A percentile compares a stretch with the other conserved stretches of the same genome.
phyloP scores from a whole-genome alignment of 2,329 filamentous ascomycete species.

The Aspergillus spinulosporus region DNA sequence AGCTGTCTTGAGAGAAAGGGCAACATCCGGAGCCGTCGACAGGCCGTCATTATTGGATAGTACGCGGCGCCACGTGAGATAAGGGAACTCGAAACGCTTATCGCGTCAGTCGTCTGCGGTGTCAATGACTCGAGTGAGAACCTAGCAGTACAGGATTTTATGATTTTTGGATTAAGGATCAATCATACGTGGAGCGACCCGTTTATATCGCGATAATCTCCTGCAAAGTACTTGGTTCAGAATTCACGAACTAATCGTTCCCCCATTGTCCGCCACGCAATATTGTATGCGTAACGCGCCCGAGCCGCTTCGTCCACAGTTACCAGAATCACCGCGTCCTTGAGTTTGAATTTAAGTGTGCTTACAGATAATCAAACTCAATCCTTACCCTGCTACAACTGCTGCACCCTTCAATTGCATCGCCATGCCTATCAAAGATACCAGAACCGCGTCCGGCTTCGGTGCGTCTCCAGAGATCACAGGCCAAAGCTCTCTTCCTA shows the following conservation, averaged over 20 bases:
- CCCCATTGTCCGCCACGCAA: constrained; percentile 16
- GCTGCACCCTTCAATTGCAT: not conserved
- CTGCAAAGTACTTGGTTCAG: not conserved
- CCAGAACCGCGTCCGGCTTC: constrained; percentile 63
- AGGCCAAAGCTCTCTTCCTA: constrained; percentile 78
- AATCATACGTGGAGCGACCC: not conserved
- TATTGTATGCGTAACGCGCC: constrained; percentile 22
- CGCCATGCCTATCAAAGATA: constrained; percentile 83
- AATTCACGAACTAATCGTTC: constrained; percentile 1
- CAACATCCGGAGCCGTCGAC: constrained; percentile 5
- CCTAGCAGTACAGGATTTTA: not conserved
- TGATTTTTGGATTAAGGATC: not conserved
- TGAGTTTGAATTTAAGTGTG: too few species aligned
- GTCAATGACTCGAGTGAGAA: not conserved
- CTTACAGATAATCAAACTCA: too few species aligned
- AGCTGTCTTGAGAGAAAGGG: constrained; percentile 20
- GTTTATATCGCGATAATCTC: not conserved
- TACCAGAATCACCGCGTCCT: not conserved
- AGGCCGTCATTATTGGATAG: constrained; percentile 1
- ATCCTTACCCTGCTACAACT: too few species aligned
- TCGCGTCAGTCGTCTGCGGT: not conserved
- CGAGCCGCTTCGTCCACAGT: constrained; percentile 21
- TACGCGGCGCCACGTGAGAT: constrained; percentile 23
- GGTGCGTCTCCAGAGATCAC: constrained; percentile 74
- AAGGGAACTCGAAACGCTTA: constrained; percentile 2